A percentile compares a stretch with the other conserved stretches of the same genome.
Evolutionary conservation across 371 early-diverging fungal species (phyloP).

Genomic region (Mortierella sp.): DNA sequence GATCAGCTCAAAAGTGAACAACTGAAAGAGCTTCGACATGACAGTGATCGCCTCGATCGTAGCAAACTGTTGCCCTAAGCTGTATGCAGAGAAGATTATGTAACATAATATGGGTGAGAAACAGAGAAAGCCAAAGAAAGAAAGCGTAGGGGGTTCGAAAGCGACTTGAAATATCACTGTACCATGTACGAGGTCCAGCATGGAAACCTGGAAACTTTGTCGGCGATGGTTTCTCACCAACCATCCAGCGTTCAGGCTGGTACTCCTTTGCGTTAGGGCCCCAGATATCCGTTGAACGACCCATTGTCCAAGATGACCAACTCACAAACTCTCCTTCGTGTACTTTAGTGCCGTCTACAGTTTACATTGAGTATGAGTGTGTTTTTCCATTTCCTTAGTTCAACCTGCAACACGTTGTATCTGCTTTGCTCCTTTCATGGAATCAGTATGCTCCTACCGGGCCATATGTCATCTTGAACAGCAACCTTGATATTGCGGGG

Average conservation of each 20-base stretch:
- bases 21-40: conserved; percentile 58
- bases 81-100: neutral
- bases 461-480: conserved; percentile 77
- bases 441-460: conserved; percentile 30
- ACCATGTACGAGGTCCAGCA: conserved; percentile 78
- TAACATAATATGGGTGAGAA: neutral
- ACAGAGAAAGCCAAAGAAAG: neutral
- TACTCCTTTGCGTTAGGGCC: conserved; percentile 68
- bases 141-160: neutral
- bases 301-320: conserved; percentile 65
- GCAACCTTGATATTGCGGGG: conserved; percentile 77
- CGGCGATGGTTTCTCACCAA: conserved; percentile 55
- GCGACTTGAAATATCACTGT: conserved; percentile 27
- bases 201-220: conserved; percentile 63
- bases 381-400: too few species aligned
- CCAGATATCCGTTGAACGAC: conserved; percentile 68
- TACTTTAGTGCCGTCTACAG: conserved; percentile 68
- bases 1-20: conserved; percentile 59
- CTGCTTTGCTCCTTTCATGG: too few species aligned
- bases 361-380: too few species aligned
- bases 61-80: conserved; percentile 64
- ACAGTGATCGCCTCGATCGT: conserved; percentile 65
- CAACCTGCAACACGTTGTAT: too few species aligned
- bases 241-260: conserved; percentile 71
- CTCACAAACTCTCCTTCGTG: conserved; percentile 65